A percentile compares a stretch with the other conserved stretches of the same genome.
Conservation (phyloP, 2,329 filamentous ascomycete species). For the Arthrinium puccinioides region DNA sequence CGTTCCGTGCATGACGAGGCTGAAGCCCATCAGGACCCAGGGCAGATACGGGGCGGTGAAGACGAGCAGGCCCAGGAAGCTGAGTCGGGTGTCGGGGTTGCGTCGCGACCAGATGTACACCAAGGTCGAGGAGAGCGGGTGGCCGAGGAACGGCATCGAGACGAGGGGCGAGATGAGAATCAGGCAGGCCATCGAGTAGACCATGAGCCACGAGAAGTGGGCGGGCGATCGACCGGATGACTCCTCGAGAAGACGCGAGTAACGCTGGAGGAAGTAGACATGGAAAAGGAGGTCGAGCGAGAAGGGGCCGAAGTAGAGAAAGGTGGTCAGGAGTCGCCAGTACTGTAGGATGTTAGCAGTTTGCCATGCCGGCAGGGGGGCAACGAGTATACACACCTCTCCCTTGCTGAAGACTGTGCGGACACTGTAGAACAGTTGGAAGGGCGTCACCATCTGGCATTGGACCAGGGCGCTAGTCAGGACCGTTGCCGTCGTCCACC, state of each 20-base stretch:
- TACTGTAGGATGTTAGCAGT: constrained; percentile 49
- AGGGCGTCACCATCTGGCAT: constrained; percentile 85
- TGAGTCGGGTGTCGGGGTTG: constrained; percentile 86
- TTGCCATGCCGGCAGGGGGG: background rate
- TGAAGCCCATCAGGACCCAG: constrained; percentile 93
- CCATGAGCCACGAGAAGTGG: constrained; percentile 88
- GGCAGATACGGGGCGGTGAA: constrained; percentile 93
- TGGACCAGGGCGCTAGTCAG: constrained; percentile 84
- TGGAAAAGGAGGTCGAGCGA: constrained; percentile 94
- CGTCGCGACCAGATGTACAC: constrained; percentile 97
- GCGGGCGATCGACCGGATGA: constrained; percentile 86
- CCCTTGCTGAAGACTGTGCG: constrained; percentile 84
- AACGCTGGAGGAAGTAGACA: constrained; percentile 96
- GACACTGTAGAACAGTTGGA: constrained; percentile 96
- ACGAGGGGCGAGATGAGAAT: constrained; percentile 79
- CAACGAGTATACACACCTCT: constrained; percentile 54
- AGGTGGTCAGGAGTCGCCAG: constrained; percentile 93
- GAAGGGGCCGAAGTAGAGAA: constrained; percentile 94
- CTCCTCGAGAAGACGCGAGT: constrained; percentile 91
- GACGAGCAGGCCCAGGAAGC: constrained; percentile 79
- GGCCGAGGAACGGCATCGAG: constrained; percentile 90
- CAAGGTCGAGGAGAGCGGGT: constrained; percentile 82
- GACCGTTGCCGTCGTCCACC: constrained; percentile 93
- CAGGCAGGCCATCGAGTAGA: constrained; percentile 76
- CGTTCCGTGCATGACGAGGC: constrained; percentile 79